Conservation (phyloP, 805 yeast species). For the Candida easanensis region DNA sequence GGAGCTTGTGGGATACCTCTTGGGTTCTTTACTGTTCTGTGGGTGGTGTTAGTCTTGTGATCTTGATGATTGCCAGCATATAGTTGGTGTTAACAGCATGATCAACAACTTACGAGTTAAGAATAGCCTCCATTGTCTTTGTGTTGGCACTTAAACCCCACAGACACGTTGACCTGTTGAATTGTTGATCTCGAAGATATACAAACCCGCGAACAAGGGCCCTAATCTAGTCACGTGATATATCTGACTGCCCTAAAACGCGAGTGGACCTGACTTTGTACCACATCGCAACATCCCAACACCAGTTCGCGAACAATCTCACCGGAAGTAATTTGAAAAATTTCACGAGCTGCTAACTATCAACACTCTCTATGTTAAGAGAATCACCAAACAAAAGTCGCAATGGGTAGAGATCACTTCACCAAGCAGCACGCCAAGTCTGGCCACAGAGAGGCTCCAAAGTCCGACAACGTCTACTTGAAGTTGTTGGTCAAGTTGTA, state of each 20-base stretch:
- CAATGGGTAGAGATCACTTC: slow-evolving; percentile 97
- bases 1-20: slow-evolving; percentile 98
- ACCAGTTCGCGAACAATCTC: no score
- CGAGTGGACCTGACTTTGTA: neutral
- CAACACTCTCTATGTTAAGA: neutral
- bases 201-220: no score
- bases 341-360: slow-evolving; percentile 4
- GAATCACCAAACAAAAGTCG: slow-evolving; percentile 21
- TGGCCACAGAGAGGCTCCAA: slow-evolving; percentile 98
- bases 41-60: neutral
- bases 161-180: neutral
- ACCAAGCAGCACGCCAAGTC: slow-evolving; percentile 93
- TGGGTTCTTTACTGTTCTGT: slow-evolving; percentile 52
- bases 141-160: neutral
- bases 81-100: no score
- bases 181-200: neutral
- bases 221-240: slow-evolving; percentile 4
- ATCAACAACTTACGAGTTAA: slow-evolving; percentile 21
- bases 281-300: slow-evolving; percentile 13
- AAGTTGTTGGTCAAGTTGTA: slow-evolving; percentile 95
- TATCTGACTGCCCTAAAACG: neutral
- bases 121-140: slow-evolving; percentile 21
- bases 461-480: slow-evolving; percentile 99
- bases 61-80: neutral
- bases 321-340: no score